These are phyloP conservation scores for Ampelomyces quisqualis DNA, from an alignment of 2,329 filamentous ascomycete genomes.

Conservation along the genomic window DNA sequence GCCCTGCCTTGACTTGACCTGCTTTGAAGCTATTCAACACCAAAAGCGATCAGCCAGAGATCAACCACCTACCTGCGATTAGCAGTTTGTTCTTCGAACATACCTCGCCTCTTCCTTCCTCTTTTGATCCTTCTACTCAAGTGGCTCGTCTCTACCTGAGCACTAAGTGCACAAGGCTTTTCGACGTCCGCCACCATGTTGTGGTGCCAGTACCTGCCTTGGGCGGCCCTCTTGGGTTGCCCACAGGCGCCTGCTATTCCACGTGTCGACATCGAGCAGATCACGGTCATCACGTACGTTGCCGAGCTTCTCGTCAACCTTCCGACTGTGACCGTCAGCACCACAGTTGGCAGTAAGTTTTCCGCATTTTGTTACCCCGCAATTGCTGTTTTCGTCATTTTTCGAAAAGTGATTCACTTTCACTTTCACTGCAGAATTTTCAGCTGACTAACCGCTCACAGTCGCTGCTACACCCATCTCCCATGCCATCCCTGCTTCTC, in stretches of 20 bases:
- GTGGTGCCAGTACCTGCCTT: neutral
- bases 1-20: neutral
- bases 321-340: neutral
- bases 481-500: neutral
- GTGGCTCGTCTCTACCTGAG: neutral
- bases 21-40: neutral
- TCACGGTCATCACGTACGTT: neutral
- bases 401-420: neutral
- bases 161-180: too few relatives aligned
- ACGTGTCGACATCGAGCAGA: neutral
- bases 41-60: too few relatives aligned
- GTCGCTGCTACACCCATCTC: neutral
- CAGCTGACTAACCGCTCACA: neutral
- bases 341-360: slow-evolving; percentile 1
- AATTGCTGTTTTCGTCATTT: too few relatives aligned
- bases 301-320: neutral
- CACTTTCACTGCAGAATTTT: neutral
- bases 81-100: neutral
- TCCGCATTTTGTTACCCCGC: neutral
- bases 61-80: neutral
- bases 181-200: neutral
- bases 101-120: neutral
- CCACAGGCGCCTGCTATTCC: neutral
- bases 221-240: neutral
- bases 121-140: neutral